A percentile compares a stretch with the other conserved stretches of the same genome.
These are phyloP conservation scores for Ambrosia artemisiifolia DNA, from an alignment of 129 eudicot species.

Conservation along the genomic window DNA sequence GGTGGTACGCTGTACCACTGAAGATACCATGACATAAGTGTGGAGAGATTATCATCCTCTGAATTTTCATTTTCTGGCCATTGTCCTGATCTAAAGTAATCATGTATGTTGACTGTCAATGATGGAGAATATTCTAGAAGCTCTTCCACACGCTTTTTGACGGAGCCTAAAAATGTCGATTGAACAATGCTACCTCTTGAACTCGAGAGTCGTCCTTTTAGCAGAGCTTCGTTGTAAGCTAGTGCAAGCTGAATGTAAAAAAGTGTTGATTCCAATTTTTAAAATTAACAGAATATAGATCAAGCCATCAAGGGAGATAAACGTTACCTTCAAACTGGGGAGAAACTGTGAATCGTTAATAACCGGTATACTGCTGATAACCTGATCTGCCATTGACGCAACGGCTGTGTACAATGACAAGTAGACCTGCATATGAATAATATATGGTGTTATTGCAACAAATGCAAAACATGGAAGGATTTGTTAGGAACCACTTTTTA, in stretches of 20 bases:
- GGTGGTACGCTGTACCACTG: conserved; percentile 82
- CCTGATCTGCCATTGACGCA: conserved; percentile 71
- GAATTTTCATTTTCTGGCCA: conserved; percentile 45
- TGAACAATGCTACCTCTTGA: conserved; percentile 73
- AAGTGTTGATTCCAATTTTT: not conserved
- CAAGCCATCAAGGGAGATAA: not conserved
- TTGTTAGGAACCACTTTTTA: not conserved
- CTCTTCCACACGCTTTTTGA: conserved; percentile 68
- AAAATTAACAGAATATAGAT: not conserved
- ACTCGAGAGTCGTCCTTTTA: conserved; percentile 48
- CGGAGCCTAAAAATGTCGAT: conserved; percentile 75
- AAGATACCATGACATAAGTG: conserved; percentile 75
- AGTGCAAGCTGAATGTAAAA: conserved; percentile 58
- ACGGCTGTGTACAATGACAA: conserved; percentile 74
- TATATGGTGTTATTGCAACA: not conserved
- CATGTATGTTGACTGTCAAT: conserved; percentile 26
- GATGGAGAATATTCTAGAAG: conserved; percentile 41
- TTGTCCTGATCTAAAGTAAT: conserved; percentile 46
- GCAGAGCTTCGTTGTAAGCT: conserved; percentile 83
- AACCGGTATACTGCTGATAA: conserved; percentile 33
- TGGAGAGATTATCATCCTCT: conserved; percentile 29
- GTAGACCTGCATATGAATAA: conserved; percentile 63
- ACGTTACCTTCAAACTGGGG: conserved; percentile 74
- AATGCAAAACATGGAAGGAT: not conserved
- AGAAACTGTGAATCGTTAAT: conserved; percentile 54